A percentile compares a stretch with the other conserved stretches of the same genome.
Evolutionary conservation across 805 yeast genomes (phyloP).

Genomic region (Metschnikowia peoriensis): DNA sequence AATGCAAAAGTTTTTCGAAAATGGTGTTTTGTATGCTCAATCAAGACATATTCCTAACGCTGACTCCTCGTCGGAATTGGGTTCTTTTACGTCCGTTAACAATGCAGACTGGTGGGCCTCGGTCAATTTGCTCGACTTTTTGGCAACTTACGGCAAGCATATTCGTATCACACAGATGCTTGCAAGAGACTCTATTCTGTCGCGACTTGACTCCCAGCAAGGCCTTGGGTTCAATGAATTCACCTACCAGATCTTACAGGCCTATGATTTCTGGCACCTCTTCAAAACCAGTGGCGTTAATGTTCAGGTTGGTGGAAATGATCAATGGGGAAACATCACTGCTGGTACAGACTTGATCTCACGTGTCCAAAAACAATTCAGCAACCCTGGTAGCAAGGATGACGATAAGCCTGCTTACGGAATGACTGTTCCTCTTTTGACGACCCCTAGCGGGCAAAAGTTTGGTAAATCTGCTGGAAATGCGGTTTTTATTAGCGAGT

Average conservation of each 20-base stretch:
- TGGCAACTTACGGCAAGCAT: conserved; percentile 71
- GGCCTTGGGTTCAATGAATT: conserved; percentile 95
- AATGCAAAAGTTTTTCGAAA: conserved; percentile 55
- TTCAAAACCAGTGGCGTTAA: conserved; percentile 56
- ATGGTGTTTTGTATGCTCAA: conserved; percentile 62
- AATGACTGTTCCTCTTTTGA: conserved; percentile 83
- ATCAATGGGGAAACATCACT: conserved; percentile 97
- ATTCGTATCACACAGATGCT: conserved; percentile 86
- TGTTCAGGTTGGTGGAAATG: conserved; percentile 92
- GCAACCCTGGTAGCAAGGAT: background rate
- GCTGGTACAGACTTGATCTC: conserved; percentile 90
- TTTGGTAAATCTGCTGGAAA: conserved; percentile 98
- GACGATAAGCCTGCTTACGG: conserved; percentile 50
- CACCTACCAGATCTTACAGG: conserved; percentile 89
- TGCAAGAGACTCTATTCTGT: conserved; percentile 81
- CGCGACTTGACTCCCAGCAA: conserved; percentile 60
- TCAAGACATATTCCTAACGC: conserved; percentile 41
- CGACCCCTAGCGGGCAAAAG: conserved; percentile 87
- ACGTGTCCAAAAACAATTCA: conserved; percentile 40
- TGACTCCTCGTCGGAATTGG: conserved; percentile 22
- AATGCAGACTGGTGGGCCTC: conserved; percentile 87
- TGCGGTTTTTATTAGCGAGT: conserved; percentile 81
- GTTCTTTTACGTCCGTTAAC: conserved; percentile 49
- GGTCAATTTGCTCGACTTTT: conserved; percentile 71
- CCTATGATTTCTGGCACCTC: conserved; percentile 87